Evolutionary conservation across 169 alveolate species (phyloP), one percentile per base, ranked within the genome.

Genomic region (Theileria orientalis): DNA sequence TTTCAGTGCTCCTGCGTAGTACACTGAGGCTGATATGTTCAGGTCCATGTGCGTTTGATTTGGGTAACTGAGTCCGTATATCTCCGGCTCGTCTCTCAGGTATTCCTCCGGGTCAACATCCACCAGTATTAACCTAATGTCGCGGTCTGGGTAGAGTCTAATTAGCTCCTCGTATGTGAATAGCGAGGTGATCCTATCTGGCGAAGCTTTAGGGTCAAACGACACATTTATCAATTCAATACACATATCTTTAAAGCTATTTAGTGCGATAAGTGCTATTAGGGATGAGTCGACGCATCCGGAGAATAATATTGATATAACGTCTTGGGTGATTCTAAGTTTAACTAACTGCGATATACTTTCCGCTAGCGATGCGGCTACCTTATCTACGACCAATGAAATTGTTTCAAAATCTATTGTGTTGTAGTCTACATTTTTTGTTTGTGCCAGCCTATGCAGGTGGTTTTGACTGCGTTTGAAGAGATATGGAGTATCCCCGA

Each of bases 241-340:
- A 37, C 46, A 82, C 16, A 74, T 33, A 70, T 54, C 49, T 68
- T 44, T 49, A 9, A 75, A 57, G 13, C 72, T 63, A 16, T 51
- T 33, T 21, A 84, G 85, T 19, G 85, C 86, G 47, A 84, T 64
- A 25, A 71, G 40, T 8, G 91, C 72, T 5, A 87, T 54, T 14
- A 87, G 23, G 13, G 90, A 75, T n/a, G 93, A 87, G 47, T 87
- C 93, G 14, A 87, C 62, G 27, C 93, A 89, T 19, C 93, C 93
- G 3, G 93, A 87, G 62, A 83, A 87, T 35, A 87, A 66, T 9
- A 87, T 66, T 8, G n/a, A n/a, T n/a, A 84, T 76, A 29, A 77
- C 49, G n/a, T n/a, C n/a, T n/a, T n/a, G n/a, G n/a, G n/a, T n/a
- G n/a, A n/a, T n/a, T n/a, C n/a, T n/a, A n/a, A n/a, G n/a, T n/a